A percentile compares a stretch with the other conserved stretches of the same genome.
These are phyloP conservation scores for Plasmopara halstedii DNA, from an alignment of 352 stramenopile genomes.

Conservation along the genomic window DNA sequence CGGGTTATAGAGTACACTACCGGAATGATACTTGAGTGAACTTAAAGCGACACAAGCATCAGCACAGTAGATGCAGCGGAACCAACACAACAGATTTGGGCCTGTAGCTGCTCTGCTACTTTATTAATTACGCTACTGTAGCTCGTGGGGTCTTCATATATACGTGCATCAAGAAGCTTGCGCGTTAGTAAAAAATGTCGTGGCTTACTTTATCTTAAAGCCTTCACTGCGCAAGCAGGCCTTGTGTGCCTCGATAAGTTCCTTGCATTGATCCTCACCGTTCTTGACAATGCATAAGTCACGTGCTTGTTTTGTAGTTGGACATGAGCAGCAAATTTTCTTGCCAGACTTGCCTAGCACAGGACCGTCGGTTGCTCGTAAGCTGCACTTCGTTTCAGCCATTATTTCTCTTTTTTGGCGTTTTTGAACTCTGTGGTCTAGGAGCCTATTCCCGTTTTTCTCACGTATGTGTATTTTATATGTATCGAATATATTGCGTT, in stretches of 20 bases:
- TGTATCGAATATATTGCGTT: no score
- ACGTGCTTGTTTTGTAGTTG: slow-evolving; percentile 92
- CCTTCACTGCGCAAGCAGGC: slow-evolving; percentile 93
- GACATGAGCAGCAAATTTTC: slow-evolving; percentile 98
- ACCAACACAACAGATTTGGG: slow-evolving; percentile 3
- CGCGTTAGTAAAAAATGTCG: neutral
- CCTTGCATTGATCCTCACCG: slow-evolving; percentile 88
- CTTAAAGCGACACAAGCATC: neutral
- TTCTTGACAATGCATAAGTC: slow-evolving; percentile 90
- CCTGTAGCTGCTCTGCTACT: neutral
- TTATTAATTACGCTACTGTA: slow-evolving; percentile 17
- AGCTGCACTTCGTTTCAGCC: slow-evolving; percentile 35
- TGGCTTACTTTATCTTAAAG: slow-evolving; percentile 88
- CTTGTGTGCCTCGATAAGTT: slow-evolving; percentile 97
- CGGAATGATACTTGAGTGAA: neutral
- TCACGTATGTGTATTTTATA: no score
- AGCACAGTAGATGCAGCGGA: neutral
- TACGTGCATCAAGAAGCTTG: slow-evolving; percentile 13
- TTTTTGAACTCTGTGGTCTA: slow-evolving; percentile 6
- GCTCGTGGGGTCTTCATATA: slow-evolving; percentile 18
- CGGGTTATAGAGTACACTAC: slow-evolving; percentile 24
- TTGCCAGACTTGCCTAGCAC: slow-evolving; percentile 92
- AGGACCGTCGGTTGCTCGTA: slow-evolving; percentile 21
- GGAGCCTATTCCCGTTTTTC: no score
- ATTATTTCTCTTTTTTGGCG: slow-evolving; percentile 16